These are phyloP conservation scores for Teunomyces barrocoloradensis DNA, from an alignment of 805 yeast species.

Conservation along the genomic window DNA sequence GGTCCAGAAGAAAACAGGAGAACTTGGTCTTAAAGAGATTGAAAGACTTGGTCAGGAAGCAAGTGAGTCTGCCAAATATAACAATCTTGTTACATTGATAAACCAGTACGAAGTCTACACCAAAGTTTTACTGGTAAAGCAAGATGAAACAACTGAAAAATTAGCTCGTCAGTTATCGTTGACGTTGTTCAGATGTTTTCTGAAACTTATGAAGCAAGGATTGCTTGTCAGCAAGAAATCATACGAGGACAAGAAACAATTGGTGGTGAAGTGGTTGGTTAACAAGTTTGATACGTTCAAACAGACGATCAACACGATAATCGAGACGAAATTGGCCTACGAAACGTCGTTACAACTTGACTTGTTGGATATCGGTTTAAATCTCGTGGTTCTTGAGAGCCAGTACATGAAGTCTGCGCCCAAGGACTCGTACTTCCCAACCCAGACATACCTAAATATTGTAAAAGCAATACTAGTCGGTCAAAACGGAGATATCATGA, in stretches of 20 bases:
- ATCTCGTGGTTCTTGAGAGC: conserved; percentile 56
- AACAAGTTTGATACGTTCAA: conserved; percentile 58
- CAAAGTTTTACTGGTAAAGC: conserved; percentile 11
- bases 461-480: conserved; percentile 29
- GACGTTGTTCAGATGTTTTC: conserved; percentile 47
- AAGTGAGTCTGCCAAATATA: conserved; percentile 49
- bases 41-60: conserved; percentile 27
- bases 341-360: conserved; percentile 54
- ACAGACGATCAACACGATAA: conserved; percentile 37
- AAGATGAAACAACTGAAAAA: conserved; percentile 25
- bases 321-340: conserved; percentile 40
- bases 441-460: conserved; percentile 44
- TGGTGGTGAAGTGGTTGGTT: conserved; percentile 62
- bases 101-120: conserved; percentile 30
- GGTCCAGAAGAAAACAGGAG: conserved; percentile 1
- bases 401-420: conserved; percentile 47
- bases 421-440: conserved; percentile 64
- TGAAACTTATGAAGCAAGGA: conserved; percentile 43
- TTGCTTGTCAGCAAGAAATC: conserved; percentile 33
- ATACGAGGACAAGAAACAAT: conserved; percentile 43
- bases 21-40: conserved; percentile 16
- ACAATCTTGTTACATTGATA: conserved; percentile 51
- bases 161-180: conserved; percentile 42
- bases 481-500: conserved; percentile 34
- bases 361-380: conserved; percentile 53